Evolutionary conservation across 2,329 filamentous ascomycete species (phyloP).

Genomic region (Beauveria bassiana): DNA sequence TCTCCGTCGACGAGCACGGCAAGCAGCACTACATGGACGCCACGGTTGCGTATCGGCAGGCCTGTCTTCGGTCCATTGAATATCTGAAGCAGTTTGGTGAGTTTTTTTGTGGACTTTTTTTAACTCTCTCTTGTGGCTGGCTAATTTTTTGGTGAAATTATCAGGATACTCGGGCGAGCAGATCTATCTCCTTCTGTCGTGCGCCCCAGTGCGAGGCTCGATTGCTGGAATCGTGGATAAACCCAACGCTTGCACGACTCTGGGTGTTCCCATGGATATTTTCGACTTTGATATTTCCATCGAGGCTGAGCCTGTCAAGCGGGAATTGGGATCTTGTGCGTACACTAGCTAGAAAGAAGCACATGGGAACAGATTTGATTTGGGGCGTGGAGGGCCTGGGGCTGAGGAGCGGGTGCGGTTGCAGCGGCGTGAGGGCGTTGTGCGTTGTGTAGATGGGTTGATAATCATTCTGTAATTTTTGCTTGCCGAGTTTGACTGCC

Average conservation of each 20-base stretch:
- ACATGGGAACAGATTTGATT: not conserved
- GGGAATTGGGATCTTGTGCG: conserved; percentile 17
- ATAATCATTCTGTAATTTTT: too few species aligned
- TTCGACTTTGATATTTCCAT: conserved; percentile 83
- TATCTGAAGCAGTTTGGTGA: conserved; percentile 28
- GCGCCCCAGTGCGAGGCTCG: conserved; percentile 80
- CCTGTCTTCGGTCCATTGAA: conserved; percentile 48
- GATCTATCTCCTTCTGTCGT: conserved; percentile 76
- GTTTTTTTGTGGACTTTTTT: too few species aligned
- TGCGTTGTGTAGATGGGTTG: too few species aligned
- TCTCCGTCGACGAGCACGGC: conserved; percentile 79
- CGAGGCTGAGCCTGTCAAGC: conserved; percentile 17
- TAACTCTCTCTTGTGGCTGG: too few species aligned
- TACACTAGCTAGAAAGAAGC: not conserved
- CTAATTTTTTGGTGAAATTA: not conserved
- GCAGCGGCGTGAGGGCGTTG: too few species aligned
- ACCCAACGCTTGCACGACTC: conserved; percentile 82
- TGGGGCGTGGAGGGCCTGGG: too few species aligned
- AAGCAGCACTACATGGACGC: conserved; percentile 88
- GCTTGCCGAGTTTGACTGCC: too few species aligned
- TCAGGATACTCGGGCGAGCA: conserved; percentile 65
- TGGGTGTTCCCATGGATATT: conserved; percentile 86
- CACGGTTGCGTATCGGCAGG: conserved; percentile 79
- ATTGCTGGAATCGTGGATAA: conserved; percentile 87
- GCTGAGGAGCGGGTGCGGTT: too few species aligned